Percentiles rank a stretch among this genome's conserved stretches.
Evolutionary conservation across 148 eudicot species (phyloP).

Genomic region (Vaccinium corymbosum): DNA sequence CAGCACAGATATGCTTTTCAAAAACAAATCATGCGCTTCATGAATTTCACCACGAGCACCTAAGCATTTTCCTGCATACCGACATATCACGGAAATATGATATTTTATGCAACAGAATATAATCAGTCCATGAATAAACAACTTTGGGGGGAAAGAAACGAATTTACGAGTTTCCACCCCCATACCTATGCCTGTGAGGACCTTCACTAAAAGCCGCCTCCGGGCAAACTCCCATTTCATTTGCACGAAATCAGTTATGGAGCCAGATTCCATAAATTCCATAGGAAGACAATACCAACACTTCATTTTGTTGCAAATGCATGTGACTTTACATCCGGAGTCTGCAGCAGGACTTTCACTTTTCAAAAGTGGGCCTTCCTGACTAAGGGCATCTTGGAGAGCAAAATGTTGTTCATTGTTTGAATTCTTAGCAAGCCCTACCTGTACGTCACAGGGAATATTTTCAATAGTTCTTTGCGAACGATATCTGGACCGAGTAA

Average conservation of each 20-base stretch:
- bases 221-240: constrained; percentile 79
- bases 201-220: constrained; percentile 51
- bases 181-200: constrained; percentile 68
- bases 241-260: constrained; percentile 34
- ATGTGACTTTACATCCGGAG: constrained; percentile 24
- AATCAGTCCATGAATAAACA: not conserved
- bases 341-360: constrained; percentile 13
- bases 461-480: constrained; percentile 28
- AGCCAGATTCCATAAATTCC: constrained; percentile 34
- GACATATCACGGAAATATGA: not conserved
- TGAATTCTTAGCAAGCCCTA: constrained; percentile 16
- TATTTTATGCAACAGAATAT: not conserved
- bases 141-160: not conserved
- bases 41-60: constrained; percentile 40
- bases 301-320: constrained; percentile 37
- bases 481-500: constrained; percentile 53
- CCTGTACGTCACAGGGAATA: constrained; percentile 19
- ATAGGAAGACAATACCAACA: constrained; percentile 63
- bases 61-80: constrained; percentile 57
- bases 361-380: constrained; percentile 16
- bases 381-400: constrained; percentile 11
- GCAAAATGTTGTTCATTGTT: constrained; percentile 15
- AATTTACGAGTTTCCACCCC: not conserved
- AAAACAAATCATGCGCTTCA: constrained; percentile 37
- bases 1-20: constrained; percentile 57